Percentiles rank a stretch among this genome's conserved stretches.
phyloP scores from a whole-genome alignment of 306 rosid genomes.

The Abrus precatorius region DNA sequence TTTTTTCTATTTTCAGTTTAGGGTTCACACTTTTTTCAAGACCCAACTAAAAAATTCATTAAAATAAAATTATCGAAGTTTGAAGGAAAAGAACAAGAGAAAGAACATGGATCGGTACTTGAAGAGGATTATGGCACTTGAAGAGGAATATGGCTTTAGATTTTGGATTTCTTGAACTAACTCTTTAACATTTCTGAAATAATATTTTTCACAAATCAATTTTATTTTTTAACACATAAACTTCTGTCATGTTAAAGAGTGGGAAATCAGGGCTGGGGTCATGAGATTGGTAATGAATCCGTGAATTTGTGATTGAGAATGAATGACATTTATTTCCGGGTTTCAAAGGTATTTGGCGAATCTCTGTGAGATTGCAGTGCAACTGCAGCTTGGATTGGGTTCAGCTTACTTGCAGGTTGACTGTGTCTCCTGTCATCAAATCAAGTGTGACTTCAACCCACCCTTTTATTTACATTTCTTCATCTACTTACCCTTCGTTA shows the following conservation, averaged over 20 bases:
- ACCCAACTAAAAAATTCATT: no score
- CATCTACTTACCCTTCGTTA: background rate
- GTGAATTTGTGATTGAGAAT: constrained; percentile 2
- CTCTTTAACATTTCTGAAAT: no score
- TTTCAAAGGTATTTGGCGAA: constrained; percentile 32
- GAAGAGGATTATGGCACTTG: no score
- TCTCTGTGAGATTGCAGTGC: constrained; percentile 33
- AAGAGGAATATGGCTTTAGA: no score
- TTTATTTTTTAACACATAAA: background rate
- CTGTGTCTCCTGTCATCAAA: constrained; percentile 32
- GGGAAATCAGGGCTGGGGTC: background rate
- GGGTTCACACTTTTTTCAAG: no score
- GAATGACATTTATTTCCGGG: constrained; percentile 42
- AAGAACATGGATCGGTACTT: no score
- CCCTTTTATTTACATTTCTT: background rate
- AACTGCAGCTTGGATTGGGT: constrained; percentile 6
- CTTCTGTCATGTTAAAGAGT: background rate
- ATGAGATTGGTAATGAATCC: background rate
- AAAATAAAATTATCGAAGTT: no score
- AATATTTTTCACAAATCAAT: no score
- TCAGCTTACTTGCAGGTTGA: constrained; percentile 21
- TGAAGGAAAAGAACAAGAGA: no score
- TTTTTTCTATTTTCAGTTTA: no score
- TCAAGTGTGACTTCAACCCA: constrained; percentile 3
- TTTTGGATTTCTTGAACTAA: no score